Evolutionary conservation across 169 alveolate genomes (phyloP).

Genomic region (Plasmodium vivax): DNA sequence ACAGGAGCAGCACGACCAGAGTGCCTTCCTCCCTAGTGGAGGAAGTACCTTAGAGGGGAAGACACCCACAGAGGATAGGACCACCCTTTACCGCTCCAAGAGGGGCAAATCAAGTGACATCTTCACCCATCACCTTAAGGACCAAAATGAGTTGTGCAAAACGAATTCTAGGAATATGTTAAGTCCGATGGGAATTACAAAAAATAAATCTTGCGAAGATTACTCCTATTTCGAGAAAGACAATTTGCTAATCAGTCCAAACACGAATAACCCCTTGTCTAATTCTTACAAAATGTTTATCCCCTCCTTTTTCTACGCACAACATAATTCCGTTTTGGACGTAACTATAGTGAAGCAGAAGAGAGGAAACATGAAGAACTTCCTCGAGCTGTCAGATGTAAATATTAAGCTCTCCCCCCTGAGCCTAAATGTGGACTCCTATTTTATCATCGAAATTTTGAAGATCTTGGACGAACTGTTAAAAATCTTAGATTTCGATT

Average conservation of each 20-base stretch:
- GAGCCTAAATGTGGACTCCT: slow-evolving; percentile 72
- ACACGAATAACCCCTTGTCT: slow-evolving; percentile 42
- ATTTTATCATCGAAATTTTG: slow-evolving; percentile 71
- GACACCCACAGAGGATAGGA: not conserved
- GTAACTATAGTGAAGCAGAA: slow-evolving; percentile 33
- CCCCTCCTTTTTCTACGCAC: slow-evolving; percentile 43
- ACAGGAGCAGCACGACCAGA: not conserved
- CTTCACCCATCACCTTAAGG: not conserved
- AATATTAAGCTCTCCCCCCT: slow-evolving; percentile 45
- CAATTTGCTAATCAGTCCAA: slow-evolving; percentile 15
- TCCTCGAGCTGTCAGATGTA: slow-evolving; percentile 64
- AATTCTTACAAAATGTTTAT: slow-evolving; percentile 45
- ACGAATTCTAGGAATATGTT: slow-evolving; percentile 10
- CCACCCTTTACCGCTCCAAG: not conserved
- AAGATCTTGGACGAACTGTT: slow-evolving; percentile 60
- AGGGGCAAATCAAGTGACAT: not conserved
- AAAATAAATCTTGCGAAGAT: not conserved
- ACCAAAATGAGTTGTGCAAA: slow-evolving; percentile 31
- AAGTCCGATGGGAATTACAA: not conserved
- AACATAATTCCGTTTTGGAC: slow-evolving; percentile 41
- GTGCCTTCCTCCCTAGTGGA: not conserved
- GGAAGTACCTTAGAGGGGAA: not conserved
- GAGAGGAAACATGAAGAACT: slow-evolving; percentile 75
- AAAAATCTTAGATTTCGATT: slow-evolving; percentile 61
- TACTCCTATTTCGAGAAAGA: slow-evolving; percentile 32